Evolutionary conservation across 805 yeast species (phyloP).

Genomic region (Saccharomycopsis guyanensis): DNA sequence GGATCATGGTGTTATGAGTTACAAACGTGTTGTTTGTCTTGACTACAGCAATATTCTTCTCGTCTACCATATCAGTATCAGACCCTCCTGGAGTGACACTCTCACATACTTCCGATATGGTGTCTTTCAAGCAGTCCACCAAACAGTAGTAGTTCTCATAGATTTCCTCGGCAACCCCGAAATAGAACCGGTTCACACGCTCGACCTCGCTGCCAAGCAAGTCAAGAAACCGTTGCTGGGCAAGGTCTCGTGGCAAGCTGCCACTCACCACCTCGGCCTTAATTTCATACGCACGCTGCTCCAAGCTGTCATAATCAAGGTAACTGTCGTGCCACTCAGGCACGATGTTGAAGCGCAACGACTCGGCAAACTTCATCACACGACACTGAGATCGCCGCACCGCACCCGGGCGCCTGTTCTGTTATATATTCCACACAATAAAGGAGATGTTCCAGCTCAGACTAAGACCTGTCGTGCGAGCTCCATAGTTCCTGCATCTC

Average conservation of each 20-base stretch:
- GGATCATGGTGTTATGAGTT: neutral
- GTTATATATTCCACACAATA: too few species aligned
- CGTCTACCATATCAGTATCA: neutral
- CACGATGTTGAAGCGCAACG: conserved; percentile 57
- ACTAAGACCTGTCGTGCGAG: too few species aligned
- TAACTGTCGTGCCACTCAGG: conserved; percentile 89
- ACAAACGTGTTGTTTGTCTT: neutral
- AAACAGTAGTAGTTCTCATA: neutral
- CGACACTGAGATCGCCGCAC: too few species aligned
- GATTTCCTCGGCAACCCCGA: neutral
- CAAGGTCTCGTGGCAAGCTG: neutral
- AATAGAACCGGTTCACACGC: neutral
- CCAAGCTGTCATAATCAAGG: conserved; percentile 47
- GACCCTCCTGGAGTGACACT: too few species aligned
- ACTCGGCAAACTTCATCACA: conserved; percentile 70
- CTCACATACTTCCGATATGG: neutral
- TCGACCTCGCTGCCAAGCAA: neutral
- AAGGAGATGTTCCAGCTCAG: too few species aligned
- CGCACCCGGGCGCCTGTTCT: too few species aligned
- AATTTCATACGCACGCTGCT: conserved; percentile 1
- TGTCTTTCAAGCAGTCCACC: neutral
- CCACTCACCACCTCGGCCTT: neutral
- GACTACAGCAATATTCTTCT: neutral
- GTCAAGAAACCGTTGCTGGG: conserved; percentile 1
- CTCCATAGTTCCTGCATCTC: too few species aligned